Base-by-base conservation (phyloP, 495 filamentous ascomycete species). In the Lepraria neglecta region DNA sequence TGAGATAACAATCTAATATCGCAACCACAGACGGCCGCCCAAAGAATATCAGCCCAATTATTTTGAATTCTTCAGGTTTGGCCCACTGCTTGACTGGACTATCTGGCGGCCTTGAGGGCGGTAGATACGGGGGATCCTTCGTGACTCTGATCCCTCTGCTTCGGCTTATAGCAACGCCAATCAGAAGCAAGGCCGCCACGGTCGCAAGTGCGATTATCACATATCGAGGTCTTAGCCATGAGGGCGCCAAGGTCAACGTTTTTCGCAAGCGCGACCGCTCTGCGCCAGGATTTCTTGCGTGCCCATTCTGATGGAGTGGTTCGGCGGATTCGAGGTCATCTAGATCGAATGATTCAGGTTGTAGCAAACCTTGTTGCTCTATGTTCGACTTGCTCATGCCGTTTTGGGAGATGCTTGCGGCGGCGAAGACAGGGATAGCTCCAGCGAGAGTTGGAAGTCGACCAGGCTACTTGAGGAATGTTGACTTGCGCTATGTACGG, bases 1-100 rank as follows among this genome's bases (percentile, higher is more conserved):
- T 72, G 9, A 80, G 65, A 62, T 80, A 80, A 66, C 77, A 79
- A 61, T 80, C 76, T 15, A 80, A 67, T 35, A 80, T 72, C 5
- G 59, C 60, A 14, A 68, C 43, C 4, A 47, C 53, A 19, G 45
- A 46, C 9, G 56, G 64, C 38, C 66, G 46, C 17, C 66, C 64
- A 27, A 65, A 68, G 64, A 80, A 80, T 19, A 80, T 65, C 45
- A 80, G 58, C 9, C 73, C 77, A 56, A 80, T 72, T 40, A 80
- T 65, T 40, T 70, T 72, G 35, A 78, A 68, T 17, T 68, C 70
- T 0, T 58, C 53, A 0, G 76, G 76, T 59, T 76, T 74, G 14
- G 43, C 15, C 48, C 48, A 52, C 31, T 31, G 48, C 48, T 52
- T 52, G 48, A 33, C 30, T 7, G 48, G 27, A 3, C 48, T 5